Evolutionary conservation across 2,329 filamentous ascomycete species (phyloP), one percentile per base, ranked within the genome.

Genomic region (Didymella sp.): DNA sequence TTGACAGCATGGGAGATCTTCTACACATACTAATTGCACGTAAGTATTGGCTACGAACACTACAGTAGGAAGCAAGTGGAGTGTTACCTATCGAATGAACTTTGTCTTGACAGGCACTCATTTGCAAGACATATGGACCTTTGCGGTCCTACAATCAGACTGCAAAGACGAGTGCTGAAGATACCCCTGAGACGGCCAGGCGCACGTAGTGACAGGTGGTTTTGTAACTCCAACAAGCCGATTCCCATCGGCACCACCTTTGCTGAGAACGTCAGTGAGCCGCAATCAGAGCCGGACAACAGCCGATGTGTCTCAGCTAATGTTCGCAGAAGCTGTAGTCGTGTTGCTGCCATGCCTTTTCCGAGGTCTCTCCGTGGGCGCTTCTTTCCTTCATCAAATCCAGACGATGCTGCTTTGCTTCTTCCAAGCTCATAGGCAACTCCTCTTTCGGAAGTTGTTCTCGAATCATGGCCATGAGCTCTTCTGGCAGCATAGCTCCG

Each of bases 341-440:
- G n/a, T 54, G 43, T 13, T 15, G 6, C 8, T 40, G 21, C 44
- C 42, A 46, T 6, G 19, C 25, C 0, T 24, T 4, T 6, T 58
- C 49, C 1, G 51, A 28, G 12, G 49, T 28, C 11, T n/a, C 35
- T 9, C 22, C 17, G 27, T 60, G 58, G 5, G 37, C 42, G 13
- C 56, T 27, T 17, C 62, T 52, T 22, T 58, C 59, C 19, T 51
- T 8, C 33, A 37, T 37, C n/a, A 37, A 1, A 50, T 49, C 50
- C 6, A 30, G 12, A 12, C 64, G 46, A 45, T 67, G 61, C 17
- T 59, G 37, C 24, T 49, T 50, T 12, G 64, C 64, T 38, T 71
- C 69, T 37, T 64, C 52, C 1, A 49, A 6, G 13, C 47, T 59
- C 67, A 70, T 69, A 0, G 59, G 61, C 15, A 67, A 24, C 2